Conservation (phyloP, 192 early-diverging fungal species). For the Oehlia diaphana region DNA sequence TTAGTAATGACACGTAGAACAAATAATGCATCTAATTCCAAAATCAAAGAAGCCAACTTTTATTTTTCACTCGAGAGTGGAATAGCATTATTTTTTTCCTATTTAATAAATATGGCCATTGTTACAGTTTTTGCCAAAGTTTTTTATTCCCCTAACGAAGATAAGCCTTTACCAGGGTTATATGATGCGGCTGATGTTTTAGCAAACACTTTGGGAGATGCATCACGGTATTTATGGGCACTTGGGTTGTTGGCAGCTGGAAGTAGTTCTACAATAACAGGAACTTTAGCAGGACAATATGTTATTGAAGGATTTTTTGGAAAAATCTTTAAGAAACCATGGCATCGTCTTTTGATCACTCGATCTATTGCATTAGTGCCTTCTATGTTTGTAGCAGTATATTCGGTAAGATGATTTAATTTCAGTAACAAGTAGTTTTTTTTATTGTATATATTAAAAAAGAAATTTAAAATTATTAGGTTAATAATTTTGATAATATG, state of each 20-base stretch:
- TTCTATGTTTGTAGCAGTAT: conserved; percentile 61
- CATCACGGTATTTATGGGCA: conserved; percentile 74
- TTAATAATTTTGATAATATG: conserved; percentile 59
- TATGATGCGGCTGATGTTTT: conserved; percentile 62
- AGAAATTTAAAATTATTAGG: neutral
- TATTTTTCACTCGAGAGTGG: conserved; percentile 66
- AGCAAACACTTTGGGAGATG: conserved; percentile 56
- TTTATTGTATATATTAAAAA: neutral
- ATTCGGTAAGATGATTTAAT: conserved; percentile 37
- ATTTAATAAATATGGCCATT: conserved; percentile 67
- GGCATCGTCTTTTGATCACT: conserved; percentile 62
- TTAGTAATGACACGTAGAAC: conserved; percentile 39
- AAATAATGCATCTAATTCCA: conserved; percentile 34
- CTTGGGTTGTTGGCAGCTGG: conserved; percentile 79
- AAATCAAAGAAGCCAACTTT: conserved; percentile 66
- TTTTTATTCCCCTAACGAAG: conserved; percentile 34
- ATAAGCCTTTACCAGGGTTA: conserved; percentile 52
- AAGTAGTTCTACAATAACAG: conserved; percentile 84
- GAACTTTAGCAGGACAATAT: conserved; percentile 89
- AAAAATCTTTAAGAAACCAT: conserved; percentile 53
- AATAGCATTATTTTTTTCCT: conserved; percentile 60
- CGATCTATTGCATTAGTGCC: conserved; percentile 66
- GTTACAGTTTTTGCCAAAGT: conserved; percentile 65
- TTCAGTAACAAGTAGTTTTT: neutral
- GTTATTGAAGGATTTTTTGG: conserved; percentile 86